Conservation (phyloP, 1,284 basidiomycete species). For the Exobasidium cylindrosporum region DNA sequence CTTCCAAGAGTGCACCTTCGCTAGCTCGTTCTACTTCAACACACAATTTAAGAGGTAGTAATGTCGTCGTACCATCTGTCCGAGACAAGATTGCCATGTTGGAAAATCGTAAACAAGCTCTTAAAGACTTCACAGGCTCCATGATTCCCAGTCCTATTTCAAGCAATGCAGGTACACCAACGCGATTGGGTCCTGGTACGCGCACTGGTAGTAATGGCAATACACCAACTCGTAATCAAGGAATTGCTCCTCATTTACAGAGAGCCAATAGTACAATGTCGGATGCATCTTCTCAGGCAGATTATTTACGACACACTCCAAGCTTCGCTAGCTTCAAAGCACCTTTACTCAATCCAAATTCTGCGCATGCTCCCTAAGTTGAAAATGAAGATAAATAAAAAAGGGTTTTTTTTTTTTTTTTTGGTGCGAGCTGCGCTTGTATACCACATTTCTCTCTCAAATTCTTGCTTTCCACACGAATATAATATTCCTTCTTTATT, state of each 20-base stretch:
- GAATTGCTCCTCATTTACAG: not conserved
- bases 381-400: too few relatives aligned
- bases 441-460: too few relatives aligned
- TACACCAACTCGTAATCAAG: not conserved
- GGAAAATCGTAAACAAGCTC: slow-evolving; percentile 27
- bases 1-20: not conserved
- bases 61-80: slow-evolving; percentile 41
- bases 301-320: slow-evolving; percentile 3
- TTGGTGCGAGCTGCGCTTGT: too few relatives aligned
- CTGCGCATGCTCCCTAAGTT: not conserved
- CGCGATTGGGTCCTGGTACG: not conserved
- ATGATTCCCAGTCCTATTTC: not conserved
- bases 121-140: slow-evolving; percentile 31
- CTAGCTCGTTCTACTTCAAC: slow-evolving; percentile 14
- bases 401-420: too few relatives aligned
- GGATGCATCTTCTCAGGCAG: slow-evolving; percentile 1
- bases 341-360: slow-evolving; percentile 1
- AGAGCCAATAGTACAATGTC: not conserved
- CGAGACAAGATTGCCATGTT: slow-evolving; percentile 49
- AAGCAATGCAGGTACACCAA: not conserved
- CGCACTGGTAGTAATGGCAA: not conserved
- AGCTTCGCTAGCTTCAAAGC: slow-evolving; percentile 10
- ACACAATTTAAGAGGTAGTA: slow-evolving; percentile 1
- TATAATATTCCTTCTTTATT: not conserved
- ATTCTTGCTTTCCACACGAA: not conserved